A percentile compares a stretch with the other conserved stretches of the same genome.
phyloP scores from a whole-genome alignment of 1,284 basidiomycete species.

The Microbotryomycetes sp. region DNA sequence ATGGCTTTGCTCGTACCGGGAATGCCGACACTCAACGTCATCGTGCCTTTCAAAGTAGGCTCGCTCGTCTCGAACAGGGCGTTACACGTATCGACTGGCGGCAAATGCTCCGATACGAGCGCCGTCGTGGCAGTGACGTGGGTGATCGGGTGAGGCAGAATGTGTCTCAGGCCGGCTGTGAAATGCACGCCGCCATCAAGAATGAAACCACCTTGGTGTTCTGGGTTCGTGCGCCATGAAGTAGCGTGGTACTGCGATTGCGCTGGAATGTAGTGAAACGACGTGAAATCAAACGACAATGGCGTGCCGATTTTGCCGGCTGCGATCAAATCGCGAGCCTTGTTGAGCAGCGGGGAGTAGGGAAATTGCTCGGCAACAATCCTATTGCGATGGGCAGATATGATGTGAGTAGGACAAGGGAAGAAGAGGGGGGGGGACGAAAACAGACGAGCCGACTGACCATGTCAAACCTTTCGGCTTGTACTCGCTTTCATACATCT shows the following conservation, averaged over 20 bases:
- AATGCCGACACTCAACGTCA: not conserved
- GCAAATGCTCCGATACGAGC: constrained; percentile 15
- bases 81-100: constrained; percentile 27
- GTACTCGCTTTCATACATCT: constrained; percentile 56
- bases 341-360: constrained; percentile 55
- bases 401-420: not conserved
- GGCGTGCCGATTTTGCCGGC: constrained; percentile 59
- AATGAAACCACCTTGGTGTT: constrained; percentile 34
- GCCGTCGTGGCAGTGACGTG: constrained; percentile 12
- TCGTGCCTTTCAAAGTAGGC: not conserved
- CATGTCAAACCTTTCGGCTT: constrained; percentile 65
- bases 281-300: constrained; percentile 55
- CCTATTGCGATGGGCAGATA: not conserved
- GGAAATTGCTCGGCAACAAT: constrained; percentile 42
- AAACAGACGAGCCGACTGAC: constrained; percentile 49
- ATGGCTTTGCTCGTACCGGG: not conserved
- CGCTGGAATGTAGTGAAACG: not conserved
- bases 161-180: constrained; percentile 26
- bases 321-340: constrained; percentile 51
- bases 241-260: constrained; percentile 10
- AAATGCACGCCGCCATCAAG: constrained; percentile 36
- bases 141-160: constrained; percentile 20
- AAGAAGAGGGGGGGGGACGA: not conserved
- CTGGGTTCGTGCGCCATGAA: constrained; percentile 27
- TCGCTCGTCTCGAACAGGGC: constrained; percentile 8